phyloP scores from a whole-genome alignment of 192 early-diverging fungal species.

The Gonapodya prolifera region DNA sequence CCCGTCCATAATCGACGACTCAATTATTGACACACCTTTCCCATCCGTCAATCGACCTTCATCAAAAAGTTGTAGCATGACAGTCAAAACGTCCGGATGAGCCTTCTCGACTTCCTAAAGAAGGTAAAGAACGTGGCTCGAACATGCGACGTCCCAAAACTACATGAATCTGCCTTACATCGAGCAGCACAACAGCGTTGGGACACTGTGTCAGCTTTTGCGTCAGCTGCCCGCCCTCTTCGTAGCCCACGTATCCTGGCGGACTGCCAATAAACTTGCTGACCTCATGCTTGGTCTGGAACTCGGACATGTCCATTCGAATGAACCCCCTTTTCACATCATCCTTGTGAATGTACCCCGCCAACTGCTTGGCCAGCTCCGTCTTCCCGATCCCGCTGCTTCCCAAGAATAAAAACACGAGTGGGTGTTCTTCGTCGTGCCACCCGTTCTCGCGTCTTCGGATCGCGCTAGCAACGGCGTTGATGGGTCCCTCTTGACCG shows the following conservation, averaged over 20 bases:
- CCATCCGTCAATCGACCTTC: conserved; percentile 30
- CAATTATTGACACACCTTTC: too few relatives aligned
- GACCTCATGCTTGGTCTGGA: conserved; percentile 28
- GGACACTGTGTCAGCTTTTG: conserved; percentile 29
- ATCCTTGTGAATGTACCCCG: conserved; percentile 19
- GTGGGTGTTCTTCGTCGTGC: conserved; percentile 32
- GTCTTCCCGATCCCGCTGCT: conserved; percentile 31
- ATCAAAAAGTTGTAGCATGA: conserved; percentile 30
- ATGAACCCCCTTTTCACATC: conserved; percentile 19
- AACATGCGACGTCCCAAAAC: too few relatives aligned
- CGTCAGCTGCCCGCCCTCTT: conserved; percentile 30
- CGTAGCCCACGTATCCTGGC: conserved; percentile 30
- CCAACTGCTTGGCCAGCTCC: conserved; percentile 26
- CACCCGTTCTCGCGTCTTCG: conserved; percentile 31
- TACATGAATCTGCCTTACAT: too few relatives aligned
- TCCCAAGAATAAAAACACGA: conserved; percentile 29
- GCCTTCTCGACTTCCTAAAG: conserved; percentile 27
- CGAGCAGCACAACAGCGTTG: conserved; percentile 25
- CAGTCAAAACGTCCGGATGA: conserved; percentile 26
- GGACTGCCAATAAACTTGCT: conserved; percentile 28
- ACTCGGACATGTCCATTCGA: conserved; percentile 31
- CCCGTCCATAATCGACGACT: too few relatives aligned
- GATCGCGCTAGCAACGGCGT: conserved; percentile 28
- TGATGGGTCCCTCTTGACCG: conserved; percentile 26
- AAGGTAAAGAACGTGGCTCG: too few relatives aligned